Base-by-base conservation (phyloP, 78 protist species). In the Polysphondylium violaceum region DNA sequence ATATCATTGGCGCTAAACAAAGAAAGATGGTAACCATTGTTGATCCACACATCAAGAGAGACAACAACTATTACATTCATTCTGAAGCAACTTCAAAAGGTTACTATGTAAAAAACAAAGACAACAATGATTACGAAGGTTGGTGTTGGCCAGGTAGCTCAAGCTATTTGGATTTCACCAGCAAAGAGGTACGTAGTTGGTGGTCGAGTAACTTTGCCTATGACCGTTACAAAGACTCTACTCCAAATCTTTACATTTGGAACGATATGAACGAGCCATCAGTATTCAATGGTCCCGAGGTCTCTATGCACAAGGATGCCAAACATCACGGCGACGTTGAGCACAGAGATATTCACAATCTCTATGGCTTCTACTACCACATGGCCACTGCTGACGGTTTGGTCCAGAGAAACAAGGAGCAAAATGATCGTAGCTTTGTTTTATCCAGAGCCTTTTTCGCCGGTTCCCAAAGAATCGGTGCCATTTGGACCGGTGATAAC, bases 401-500 rank as follows among this genome's bases (percentile, higher is more conserved):
- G 33, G 25, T 96, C 21, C 25, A 76, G 60, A 60, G 97, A 67
- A 68, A 93, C 51, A 16, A 67, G 16, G 97, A 40, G 16, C 53
- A 95, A 40, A 41, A 65, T 69, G 96, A 14, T 27, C 93, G 99
- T 21, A 99, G 99, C n/a, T 99, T 98, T 51, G 98, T 99, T 23
- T 95, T 99, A 23, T 85, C 99, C 21, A 93, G 99, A 31, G 92
- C 99, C 4, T 97, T 97, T 97, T 99, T 94, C 64, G 98, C 99
- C 7, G 99, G 99, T 33, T 77, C 98, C 7, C 99, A 98, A 94
- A 89, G 98, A 44, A 76, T 79, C 74, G 99, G 96, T 36, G 99
- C 99, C 44, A 90, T 98, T 27, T 99, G 99, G 99, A 98, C 99
- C 1, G 99, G 99, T 44, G 99, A 99, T 94, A 99, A 99, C 88